Conservation (phyloP, 805 yeast species). For the Myxozyma sirexii region DNA sequence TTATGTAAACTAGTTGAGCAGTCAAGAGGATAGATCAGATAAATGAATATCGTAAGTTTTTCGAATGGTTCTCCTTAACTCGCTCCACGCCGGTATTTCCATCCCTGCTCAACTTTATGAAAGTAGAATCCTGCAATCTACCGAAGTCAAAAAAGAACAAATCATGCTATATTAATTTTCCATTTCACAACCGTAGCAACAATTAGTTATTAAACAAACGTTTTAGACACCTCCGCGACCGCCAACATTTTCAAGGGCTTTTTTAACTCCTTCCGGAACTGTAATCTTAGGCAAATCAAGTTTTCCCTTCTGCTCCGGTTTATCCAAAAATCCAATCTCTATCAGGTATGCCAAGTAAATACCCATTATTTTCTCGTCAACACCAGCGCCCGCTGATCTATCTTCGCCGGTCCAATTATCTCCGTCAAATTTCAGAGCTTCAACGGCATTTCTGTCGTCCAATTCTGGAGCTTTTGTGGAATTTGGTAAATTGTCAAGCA, state of each 20-base stretch:
- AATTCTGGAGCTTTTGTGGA: slow-evolving; percentile 94
- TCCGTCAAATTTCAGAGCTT: slow-evolving; percentile 64
- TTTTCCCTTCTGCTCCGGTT: slow-evolving; percentile 53
- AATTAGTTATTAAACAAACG: background rate
- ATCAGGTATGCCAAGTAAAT: slow-evolving; percentile 78
- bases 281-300: slow-evolving; percentile 57
- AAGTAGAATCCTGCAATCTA: too few relatives aligned
- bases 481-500: slow-evolving; percentile 86
- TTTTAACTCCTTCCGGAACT: slow-evolving; percentile 49
- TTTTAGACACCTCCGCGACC: slow-evolving; percentile 42
- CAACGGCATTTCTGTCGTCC: slow-evolving; percentile 81
- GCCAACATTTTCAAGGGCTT: slow-evolving; percentile 44
- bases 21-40: too few relatives aligned
- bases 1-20: too few relatives aligned
- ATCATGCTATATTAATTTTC: too few relatives aligned
- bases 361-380: slow-evolving; percentile 67
- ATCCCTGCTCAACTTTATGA: too few relatives aligned
- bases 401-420: slow-evolving; percentile 64
- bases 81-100: too few relatives aligned
- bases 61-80: too few relatives aligned
- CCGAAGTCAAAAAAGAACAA: too few relatives aligned
- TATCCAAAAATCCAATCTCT: slow-evolving; percentile 76
- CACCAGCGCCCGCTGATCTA: slow-evolving; percentile 70
- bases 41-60: too few relatives aligned
- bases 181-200: background rate